These are phyloP conservation scores for Chytriomyces sp. DNA, from an alignment of 192 early-diverging fungal species.

Conservation along the genomic window DNA sequence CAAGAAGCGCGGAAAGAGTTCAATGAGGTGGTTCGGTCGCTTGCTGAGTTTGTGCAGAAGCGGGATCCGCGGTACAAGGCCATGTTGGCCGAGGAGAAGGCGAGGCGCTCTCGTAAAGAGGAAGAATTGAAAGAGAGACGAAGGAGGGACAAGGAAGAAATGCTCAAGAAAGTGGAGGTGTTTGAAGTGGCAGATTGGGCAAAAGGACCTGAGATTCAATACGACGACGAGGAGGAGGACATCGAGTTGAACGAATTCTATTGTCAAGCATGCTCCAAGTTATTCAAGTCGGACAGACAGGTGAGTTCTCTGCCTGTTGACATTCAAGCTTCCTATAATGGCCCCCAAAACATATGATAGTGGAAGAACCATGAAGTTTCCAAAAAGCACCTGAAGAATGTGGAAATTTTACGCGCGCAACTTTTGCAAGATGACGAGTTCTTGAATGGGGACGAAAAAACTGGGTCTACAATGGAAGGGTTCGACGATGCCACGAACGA, in stretches of 20 bases:
- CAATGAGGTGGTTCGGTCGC: conserved; percentile 53
- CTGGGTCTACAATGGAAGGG: not conserved
- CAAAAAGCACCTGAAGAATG: conserved; percentile 82
- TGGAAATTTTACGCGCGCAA: conserved; percentile 71
- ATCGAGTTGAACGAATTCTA: conserved; percentile 59
- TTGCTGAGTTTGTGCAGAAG: conserved; percentile 78
- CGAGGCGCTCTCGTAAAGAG: conserved; percentile 60
- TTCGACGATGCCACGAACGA: not conserved
- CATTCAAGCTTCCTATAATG: not conserved
- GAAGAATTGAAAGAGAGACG: conserved; percentile 63
- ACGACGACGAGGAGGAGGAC: conserved; percentile 34
- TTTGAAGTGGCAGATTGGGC: conserved; percentile 42
- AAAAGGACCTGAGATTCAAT: conserved; percentile 37
- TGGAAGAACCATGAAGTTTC: conserved; percentile 84
- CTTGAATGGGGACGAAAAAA: not conserved
- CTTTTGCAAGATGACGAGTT: conserved; percentile 55
- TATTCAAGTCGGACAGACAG: conserved; percentile 75
- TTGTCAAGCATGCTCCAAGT: conserved; percentile 88
- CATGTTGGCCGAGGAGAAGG: conserved; percentile 60
- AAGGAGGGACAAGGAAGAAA: conserved; percentile 37
- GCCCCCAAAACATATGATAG: conserved; percentile 45
- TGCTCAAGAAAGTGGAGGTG: conserved; percentile 29
- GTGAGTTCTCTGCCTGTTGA: conserved; percentile 9
- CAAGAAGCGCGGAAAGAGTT: conserved; percentile 61
- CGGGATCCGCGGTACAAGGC: conserved; percentile 88